Conservation (phyloP, 371 early-diverging fungal genomes). For the Dichotomocladium elegans region DNA sequence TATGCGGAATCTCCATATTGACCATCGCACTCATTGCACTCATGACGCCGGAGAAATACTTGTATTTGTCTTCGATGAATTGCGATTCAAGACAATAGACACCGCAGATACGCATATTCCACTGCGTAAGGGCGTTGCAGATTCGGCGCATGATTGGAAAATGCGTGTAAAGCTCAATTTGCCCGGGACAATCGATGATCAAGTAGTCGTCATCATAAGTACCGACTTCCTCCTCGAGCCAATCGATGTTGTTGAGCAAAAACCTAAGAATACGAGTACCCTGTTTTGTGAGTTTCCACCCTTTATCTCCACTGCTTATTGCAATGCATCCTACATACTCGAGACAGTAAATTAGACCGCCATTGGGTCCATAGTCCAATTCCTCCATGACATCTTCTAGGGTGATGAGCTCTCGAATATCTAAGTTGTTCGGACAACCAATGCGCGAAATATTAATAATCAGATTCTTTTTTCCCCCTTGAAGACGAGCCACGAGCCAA, state of each 20-base stretch:
- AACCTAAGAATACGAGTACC: constrained; percentile 37
- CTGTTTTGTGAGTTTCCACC: neutral
- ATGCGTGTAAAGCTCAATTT: constrained; percentile 99
- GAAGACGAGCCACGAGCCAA: neutral
- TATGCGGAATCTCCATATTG: constrained; percentile 92
- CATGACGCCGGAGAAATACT: constrained; percentile 94
- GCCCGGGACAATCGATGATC: constrained; percentile 99
- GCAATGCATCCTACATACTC: constrained; percentile 50
- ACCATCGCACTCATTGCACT: constrained; percentile 94
- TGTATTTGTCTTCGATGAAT: constrained; percentile 91
- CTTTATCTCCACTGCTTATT: neutral
- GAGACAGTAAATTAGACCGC: constrained; percentile 95
- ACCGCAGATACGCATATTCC: constrained; percentile 78
- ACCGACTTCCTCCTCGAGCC: constrained; percentile 92
- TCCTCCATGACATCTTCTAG: constrained; percentile 98
- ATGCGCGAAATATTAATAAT: too few species aligned
- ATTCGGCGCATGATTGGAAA: constrained; percentile 89
- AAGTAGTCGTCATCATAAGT: constrained; percentile 93
- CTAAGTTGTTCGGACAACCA: too few species aligned
- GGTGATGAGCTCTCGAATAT: constrained; percentile 94
- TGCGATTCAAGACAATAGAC: constrained; percentile 94
- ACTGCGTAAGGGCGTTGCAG: constrained; percentile 65
- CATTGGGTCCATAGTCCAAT: constrained; percentile 97
- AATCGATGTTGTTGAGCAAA: constrained; percentile 92
- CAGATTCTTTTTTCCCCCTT: too few species aligned